Percentiles rank a stretch among this genome's conserved stretches.
These are phyloP conservation scores for Amanita rubescens DNA, from an alignment of 768 basidiomycete species.

Conservation along the genomic window DNA sequence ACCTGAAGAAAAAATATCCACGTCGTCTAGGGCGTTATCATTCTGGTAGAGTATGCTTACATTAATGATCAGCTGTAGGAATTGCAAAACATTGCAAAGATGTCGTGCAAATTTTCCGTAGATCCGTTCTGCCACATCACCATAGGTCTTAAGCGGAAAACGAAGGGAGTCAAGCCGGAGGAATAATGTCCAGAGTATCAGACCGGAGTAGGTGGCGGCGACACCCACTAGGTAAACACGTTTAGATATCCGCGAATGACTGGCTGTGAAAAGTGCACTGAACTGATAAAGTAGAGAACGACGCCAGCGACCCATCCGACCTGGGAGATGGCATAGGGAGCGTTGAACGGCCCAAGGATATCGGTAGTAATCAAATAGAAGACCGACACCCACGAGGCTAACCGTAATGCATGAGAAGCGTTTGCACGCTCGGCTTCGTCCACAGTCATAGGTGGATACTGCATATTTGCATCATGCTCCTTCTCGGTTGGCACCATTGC, in stretches of 20 bases:
- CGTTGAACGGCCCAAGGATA: constrained; percentile 54
- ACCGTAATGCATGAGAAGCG: constrained; percentile 37
- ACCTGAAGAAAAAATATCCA: constrained; percentile 20
- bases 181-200: constrained; percentile 50
- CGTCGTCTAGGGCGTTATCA: neutral
- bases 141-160: constrained; percentile 48
- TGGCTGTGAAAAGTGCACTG: neutral
- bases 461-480: neutral
- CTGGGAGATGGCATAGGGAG: too few species aligned
- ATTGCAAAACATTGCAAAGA: constrained; percentile 42
- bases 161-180: constrained; percentile 47
- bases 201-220: constrained; percentile 47
- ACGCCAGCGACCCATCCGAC: too few species aligned
- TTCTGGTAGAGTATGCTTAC: constrained; percentile 22
- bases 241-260: too few species aligned
- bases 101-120: constrained; percentile 42
- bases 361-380: constrained; percentile 57
- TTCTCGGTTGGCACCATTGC: neutral
- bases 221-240: constrained; percentile 30
- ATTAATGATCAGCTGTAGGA: constrained; percentile 48
- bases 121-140: constrained; percentile 49
- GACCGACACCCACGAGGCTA: constrained; percentile 41
- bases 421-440: too few species aligned
- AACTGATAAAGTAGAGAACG: constrained; percentile 39
- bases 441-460: constrained; percentile 7